Evolutionary conservation across 2,329 filamentous ascomycete genomes (phyloP).

Genomic region (Microsporum canis): DNA sequence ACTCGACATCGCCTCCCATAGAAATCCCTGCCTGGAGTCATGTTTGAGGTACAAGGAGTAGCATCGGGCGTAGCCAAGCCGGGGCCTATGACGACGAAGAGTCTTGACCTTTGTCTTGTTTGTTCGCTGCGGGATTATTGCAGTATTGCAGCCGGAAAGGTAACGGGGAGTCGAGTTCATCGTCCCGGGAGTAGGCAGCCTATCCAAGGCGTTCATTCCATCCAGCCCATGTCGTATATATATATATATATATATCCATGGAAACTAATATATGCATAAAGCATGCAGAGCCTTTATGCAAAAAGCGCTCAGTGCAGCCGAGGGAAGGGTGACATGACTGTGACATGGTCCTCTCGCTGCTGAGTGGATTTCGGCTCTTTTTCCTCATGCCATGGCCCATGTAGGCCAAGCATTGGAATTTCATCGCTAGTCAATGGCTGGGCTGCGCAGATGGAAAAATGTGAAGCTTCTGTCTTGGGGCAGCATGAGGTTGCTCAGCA

Average conservation of each 20-base stretch:
- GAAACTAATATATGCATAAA: too few relatives aligned
- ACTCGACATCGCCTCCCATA: neutral
- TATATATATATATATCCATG: too few relatives aligned
- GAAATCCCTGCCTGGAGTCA: neutral
- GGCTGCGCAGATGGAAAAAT: too few relatives aligned
- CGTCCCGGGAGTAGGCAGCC: neutral
- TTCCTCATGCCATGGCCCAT: too few relatives aligned
- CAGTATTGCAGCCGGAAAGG: too few relatives aligned
- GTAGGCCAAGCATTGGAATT: too few relatives aligned
- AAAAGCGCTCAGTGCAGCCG: neutral
- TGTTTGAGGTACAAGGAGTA: neutral
- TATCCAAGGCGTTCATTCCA: neutral
- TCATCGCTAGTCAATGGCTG: too few relatives aligned
- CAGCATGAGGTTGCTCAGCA: too few relatives aligned
- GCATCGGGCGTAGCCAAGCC: neutral
- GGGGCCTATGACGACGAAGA: neutral
- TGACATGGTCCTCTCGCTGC: neutral
- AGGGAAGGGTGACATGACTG: neutral
- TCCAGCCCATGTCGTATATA: neutral
- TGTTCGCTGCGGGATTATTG: neutral
- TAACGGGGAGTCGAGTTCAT: too few relatives aligned
- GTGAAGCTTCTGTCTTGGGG: too few relatives aligned
- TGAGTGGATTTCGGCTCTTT: neutral
- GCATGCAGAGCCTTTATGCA: too few relatives aligned
- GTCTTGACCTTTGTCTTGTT: neutral